Evolutionary conservation across 345 rosid genomes (phyloP).

Genomic region (Kernera saxatilis): DNA sequence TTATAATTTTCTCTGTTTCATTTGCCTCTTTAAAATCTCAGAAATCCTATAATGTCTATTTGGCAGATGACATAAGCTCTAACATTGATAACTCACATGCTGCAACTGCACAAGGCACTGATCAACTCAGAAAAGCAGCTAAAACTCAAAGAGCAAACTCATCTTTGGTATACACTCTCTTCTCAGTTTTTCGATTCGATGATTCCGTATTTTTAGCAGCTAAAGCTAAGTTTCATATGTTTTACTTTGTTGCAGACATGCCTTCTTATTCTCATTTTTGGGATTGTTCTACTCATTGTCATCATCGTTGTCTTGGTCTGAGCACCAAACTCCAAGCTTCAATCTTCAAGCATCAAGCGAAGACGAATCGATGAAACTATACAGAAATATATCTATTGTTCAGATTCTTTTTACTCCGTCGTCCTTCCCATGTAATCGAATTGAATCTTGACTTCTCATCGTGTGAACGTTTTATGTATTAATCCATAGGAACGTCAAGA

Average conservation of each 20-base stretch:
- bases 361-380: background rate
- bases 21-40: background rate
- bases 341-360: background rate
- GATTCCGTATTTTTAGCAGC: background rate
- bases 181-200: background rate
- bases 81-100: slow-evolving; percentile 53
- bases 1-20: background rate
- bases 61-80: slow-evolving; percentile 65
- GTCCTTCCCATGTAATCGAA: background rate
- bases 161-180: slow-evolving; percentile 45
- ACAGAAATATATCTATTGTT: slow-evolving; percentile 22
- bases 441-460: background rate
- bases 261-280: slow-evolving; percentile 63
- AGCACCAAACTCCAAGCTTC: slow-evolving; percentile 1
- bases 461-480: slow-evolving; percentile 3
- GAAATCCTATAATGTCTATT: background rate
- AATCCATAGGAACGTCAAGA: background rate
- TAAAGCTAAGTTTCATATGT: background rate
- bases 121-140: slow-evolving; percentile 55
- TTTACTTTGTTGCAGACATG: slow-evolving; percentile 47
- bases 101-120: slow-evolving; percentile 51
- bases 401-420: slow-evolving; percentile 26
- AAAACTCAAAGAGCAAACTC: slow-evolving; percentile 58
- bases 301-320: slow-evolving; percentile 51
- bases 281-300: slow-evolving; percentile 57